Conservation (phyloP, 306 rosid genomes). For the Cicer judaicum region DNA sequence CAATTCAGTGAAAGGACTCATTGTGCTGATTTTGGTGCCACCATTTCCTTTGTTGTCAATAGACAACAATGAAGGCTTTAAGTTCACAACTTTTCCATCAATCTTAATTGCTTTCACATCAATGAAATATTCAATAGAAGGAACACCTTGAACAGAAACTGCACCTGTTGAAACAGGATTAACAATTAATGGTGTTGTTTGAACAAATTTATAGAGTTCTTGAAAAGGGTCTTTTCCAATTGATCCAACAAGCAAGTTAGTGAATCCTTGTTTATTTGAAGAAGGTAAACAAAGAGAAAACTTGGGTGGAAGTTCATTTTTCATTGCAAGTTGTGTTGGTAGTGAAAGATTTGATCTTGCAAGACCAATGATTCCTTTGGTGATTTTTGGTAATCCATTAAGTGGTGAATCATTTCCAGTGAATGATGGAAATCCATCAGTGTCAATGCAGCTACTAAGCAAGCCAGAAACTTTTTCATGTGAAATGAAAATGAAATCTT, state of each 20-base stretch:
- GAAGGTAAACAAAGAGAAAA: conserved; percentile 30
- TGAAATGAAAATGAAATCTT: conserved; percentile 33
- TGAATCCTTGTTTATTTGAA: conserved; percentile 23
- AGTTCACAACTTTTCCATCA: conserved; percentile 43
- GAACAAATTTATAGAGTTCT: conserved; percentile 3
- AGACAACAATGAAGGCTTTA: conserved; percentile 43
- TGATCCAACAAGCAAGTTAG: conserved; percentile 38
- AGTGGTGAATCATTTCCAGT: conserved; percentile 4
- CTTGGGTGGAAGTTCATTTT: neutral
- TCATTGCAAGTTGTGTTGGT: conserved; percentile 13
- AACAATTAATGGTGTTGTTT: conserved; percentile 35
- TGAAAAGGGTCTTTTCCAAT: neutral
- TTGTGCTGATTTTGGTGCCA: conserved; percentile 49
- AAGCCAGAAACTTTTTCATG: conserved; percentile 20
- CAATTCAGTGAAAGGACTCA: conserved; percentile 37
- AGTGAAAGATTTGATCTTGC: conserved; percentile 22
- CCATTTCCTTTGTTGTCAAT: conserved; percentile 47
- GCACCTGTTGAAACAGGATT: conserved; percentile 23
- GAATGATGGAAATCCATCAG: conserved; percentile 17
- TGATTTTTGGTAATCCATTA: conserved; percentile 39
- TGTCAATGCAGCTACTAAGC: conserved; percentile 23
- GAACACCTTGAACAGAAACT: neutral
- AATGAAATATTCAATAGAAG: conserved; percentile 46
- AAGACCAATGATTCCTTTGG: conserved; percentile 30
- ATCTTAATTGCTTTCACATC: conserved; percentile 48